phyloP scores from a whole-genome alignment of 2,329 filamentous ascomycete genomes.

The Aspergillus felis region DNA sequence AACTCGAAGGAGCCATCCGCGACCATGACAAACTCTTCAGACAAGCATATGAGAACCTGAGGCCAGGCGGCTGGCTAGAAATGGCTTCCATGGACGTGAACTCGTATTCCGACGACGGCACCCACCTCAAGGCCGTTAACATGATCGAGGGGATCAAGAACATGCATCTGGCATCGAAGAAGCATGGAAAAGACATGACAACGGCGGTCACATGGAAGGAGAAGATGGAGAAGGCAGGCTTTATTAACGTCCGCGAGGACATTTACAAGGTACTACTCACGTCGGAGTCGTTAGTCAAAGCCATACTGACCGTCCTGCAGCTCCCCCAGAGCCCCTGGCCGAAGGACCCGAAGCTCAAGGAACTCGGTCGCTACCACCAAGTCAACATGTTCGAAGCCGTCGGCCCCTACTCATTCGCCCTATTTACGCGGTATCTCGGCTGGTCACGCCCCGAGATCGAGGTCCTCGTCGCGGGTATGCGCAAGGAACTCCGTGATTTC shows the following conservation, averaged over 20 bases:
- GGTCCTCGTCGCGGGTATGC: slow-evolving; percentile 36
- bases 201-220: slow-evolving; percentile 35
- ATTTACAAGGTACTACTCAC: slow-evolving; percentile 36
- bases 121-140: slow-evolving; percentile 23
- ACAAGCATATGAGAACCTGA: slow-evolving; percentile 22
- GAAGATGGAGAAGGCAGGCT: slow-evolving; percentile 50
- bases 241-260: slow-evolving; percentile 49
- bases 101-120: slow-evolving; percentile 65
- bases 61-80: slow-evolving; percentile 27
- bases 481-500: slow-evolving; percentile 34
- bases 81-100: slow-evolving; percentile 77
- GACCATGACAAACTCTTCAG: slow-evolving; percentile 25
- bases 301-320: slow-evolving; percentile 8
- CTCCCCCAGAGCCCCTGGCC: slow-evolving; percentile 54
- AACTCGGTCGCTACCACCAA: slow-evolving; percentile 44
- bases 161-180: slow-evolving; percentile 24
- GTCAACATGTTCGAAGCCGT: slow-evolving; percentile 36
- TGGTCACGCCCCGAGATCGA: slow-evolving; percentile 37
- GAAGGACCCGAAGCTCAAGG: slow-evolving; percentile 49
- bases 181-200: slow-evolving; percentile 32
- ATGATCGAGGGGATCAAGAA: slow-evolving; percentile 25
- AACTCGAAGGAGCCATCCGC: slow-evolving; percentile 27
- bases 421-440: slow-evolving; percentile 38
- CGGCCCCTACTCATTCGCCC: slow-evolving; percentile 31
- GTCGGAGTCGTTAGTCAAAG: neutral